Evolutionary conservation across 805 yeast species (phyloP).

Genomic region (Spencermartinsiella europaea): DNA sequence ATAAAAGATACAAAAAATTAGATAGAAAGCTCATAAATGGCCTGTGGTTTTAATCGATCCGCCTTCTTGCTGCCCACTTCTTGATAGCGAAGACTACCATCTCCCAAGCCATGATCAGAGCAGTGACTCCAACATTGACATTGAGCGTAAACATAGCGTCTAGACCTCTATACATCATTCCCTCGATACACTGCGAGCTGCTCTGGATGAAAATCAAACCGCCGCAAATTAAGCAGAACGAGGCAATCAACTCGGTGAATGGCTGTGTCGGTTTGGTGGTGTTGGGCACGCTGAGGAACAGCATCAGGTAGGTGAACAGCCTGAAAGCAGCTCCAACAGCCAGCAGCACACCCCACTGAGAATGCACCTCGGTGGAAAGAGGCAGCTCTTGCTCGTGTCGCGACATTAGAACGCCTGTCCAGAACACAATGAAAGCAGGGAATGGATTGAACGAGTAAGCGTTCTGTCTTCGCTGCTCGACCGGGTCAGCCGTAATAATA

Average conservation of each 20-base stretch:
- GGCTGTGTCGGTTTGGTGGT: slow-evolving; percentile 59
- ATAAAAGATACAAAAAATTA: neutral
- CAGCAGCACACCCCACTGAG: slow-evolving; percentile 88
- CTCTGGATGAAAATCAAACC: slow-evolving; percentile 91
- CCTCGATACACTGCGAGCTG: slow-evolving; percentile 78
- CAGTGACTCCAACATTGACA: slow-evolving; percentile 70
- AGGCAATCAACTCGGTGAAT: slow-evolving; percentile 73
- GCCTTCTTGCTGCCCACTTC: slow-evolving; percentile 21
- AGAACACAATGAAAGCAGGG: slow-evolving; percentile 87
- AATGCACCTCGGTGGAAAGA: slow-evolving; percentile 73
- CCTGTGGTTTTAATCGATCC: neutral
- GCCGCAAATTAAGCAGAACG: slow-evolving; percentile 79
- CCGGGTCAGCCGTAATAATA: neutral
- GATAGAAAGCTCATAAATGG: neutral
- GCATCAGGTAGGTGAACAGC: slow-evolving; percentile 52
- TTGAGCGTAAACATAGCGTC: slow-evolving; percentile 90
- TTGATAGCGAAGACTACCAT: slow-evolving; percentile 53
- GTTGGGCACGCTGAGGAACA: slow-evolving; percentile 39
- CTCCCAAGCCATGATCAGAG: slow-evolving; percentile 84
- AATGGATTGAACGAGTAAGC: slow-evolving; percentile 84
- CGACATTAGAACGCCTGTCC: slow-evolving; percentile 96
- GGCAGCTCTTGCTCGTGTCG: slow-evolving; percentile 82
- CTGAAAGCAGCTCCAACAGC: slow-evolving; percentile 81
- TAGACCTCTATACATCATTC: slow-evolving; percentile 74
- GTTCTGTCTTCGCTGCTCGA: slow-evolving; percentile 6